Evolutionary conservation across 176 grass and related monocot genomes (phyloP).

Genomic region (Oryza coarctata): DNA sequence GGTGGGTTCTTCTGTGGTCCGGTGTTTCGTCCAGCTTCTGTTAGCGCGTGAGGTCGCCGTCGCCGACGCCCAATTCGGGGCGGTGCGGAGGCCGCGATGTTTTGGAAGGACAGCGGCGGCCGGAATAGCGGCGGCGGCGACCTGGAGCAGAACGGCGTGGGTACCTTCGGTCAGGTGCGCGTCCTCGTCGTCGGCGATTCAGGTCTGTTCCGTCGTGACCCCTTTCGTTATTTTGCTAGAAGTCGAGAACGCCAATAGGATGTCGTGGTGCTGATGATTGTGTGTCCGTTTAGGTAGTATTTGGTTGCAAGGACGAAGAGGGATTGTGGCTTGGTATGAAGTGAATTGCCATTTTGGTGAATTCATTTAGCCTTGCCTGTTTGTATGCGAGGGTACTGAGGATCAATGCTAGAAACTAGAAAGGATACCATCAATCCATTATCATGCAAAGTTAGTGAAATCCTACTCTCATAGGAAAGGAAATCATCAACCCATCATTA

Average conservation of each 20-base stretch:
- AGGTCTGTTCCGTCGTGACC: conserved; percentile 36
- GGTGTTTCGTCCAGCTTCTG: not conserved
- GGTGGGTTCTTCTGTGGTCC: not conserved
- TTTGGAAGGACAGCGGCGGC: conserved; percentile 72
- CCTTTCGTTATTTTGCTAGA: not conserved
- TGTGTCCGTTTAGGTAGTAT: not conserved
- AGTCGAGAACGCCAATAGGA: not conserved
- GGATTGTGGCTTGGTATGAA: not conserved
- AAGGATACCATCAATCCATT: not conserved
- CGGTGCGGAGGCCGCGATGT: conserved; percentile 41
- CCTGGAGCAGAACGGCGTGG: conserved; percentile 66
- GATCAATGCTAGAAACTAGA: not conserved
- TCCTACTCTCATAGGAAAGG: too few species aligned
- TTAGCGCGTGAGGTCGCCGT: not conserved
- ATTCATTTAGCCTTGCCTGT: not conserved
- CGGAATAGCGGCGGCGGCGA: conserved; percentile 45
- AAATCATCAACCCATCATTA: not conserved
- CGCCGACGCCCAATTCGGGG: not conserved
- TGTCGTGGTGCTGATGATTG: not conserved
- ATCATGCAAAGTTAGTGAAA: not conserved
- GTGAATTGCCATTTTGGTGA: not conserved
- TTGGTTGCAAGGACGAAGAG: not conserved
- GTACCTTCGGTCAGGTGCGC: conserved; percentile 78
- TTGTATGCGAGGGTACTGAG: not conserved
- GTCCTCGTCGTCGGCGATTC: conserved; percentile 93